These are phyloP conservation scores for Mycena crocata DNA, from an alignment of 768 basidiomycete species.

Conservation along the genomic window DNA sequence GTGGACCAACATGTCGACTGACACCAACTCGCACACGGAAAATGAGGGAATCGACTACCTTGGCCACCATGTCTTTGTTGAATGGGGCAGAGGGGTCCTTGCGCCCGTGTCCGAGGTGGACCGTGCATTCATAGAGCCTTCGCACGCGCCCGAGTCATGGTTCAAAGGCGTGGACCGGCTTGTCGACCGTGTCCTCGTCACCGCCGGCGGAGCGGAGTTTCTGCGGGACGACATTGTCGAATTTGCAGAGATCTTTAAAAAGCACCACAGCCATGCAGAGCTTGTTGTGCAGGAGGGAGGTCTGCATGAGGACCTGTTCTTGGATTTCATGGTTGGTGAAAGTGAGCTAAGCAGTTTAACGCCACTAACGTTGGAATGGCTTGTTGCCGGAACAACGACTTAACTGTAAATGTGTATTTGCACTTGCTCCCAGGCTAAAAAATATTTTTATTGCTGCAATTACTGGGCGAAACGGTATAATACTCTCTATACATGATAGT, in stretches of 20 bases:
- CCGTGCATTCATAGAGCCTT: slow-evolving; percentile 44
- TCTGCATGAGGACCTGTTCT: slow-evolving; percentile 49
- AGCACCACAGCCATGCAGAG: slow-evolving; percentile 29
- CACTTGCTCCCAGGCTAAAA: no score
- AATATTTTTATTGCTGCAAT: slow-evolving; percentile 14
- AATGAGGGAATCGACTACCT: slow-evolving; percentile 42
- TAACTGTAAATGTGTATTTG: no score
- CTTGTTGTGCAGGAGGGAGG: slow-evolving; percentile 46
- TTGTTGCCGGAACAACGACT: slow-evolving; percentile 28
- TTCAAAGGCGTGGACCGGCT: slow-evolving; percentile 44
- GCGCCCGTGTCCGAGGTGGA: slow-evolving; percentile 37
- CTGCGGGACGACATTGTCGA: slow-evolving; percentile 46
- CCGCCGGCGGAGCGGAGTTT: slow-evolving; percentile 47
- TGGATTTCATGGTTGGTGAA: slow-evolving; percentile 41
- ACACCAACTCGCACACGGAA: slow-evolving; percentile 34
- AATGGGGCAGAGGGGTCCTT: no score
- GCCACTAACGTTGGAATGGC: slow-evolving; percentile 34
- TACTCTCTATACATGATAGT: slow-evolving; percentile 14
- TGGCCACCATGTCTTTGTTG: slow-evolving; percentile 30
- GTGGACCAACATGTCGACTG: slow-evolving; percentile 45
- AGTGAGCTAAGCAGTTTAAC: slow-evolving; percentile 32
- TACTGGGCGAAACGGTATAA: slow-evolving; percentile 13
- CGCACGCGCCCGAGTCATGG: slow-evolving; percentile 45
- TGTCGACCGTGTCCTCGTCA: slow-evolving; percentile 48
- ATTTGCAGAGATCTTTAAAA: slow-evolving; percentile 34